phyloP scores from a whole-genome alignment of 1,139 yeast genomes.

The Magnusiomyces tetraspermus region DNA sequence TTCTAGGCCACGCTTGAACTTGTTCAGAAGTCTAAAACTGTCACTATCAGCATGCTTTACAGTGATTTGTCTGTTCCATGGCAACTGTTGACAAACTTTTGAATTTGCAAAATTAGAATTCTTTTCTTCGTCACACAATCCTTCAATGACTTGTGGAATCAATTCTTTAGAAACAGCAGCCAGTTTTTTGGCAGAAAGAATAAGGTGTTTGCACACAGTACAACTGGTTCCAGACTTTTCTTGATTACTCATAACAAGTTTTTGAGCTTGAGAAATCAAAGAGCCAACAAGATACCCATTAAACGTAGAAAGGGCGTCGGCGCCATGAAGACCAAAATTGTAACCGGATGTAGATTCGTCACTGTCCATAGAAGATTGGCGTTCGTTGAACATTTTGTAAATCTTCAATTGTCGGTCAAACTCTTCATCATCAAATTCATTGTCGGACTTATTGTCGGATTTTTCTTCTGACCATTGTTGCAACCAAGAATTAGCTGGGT shows the following conservation, averaged over 20 bases:
- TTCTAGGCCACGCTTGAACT: neutral
- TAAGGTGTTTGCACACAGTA: neutral
- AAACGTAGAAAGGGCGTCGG: neutral
- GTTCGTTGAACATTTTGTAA: neutral
- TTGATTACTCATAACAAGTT: neutral
- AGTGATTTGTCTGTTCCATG: slow-evolving; percentile 6
- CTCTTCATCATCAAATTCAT: neutral
- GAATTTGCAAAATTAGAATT: neutral
- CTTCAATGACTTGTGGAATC: slow-evolving; percentile 5
- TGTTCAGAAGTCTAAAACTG: neutral
- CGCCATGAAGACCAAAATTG: neutral
- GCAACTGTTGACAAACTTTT: slow-evolving; percentile 3
- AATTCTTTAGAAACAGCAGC: neutral
- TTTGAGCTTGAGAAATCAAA: neutral
- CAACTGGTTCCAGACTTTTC: neutral
- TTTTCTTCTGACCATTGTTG: neutral
- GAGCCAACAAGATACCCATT: neutral
- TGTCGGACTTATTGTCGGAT: neutral
- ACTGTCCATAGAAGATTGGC: neutral
- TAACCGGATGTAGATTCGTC: neutral
- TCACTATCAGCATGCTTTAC: neutral
- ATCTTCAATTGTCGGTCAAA: neutral
- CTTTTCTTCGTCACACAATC: neutral
- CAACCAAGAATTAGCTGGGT: neutral
- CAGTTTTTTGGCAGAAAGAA: neutral